Conservation (phyloP, 2,329 filamentous ascomycete genomes). For the Coleophoma crateriformis region DNA sequence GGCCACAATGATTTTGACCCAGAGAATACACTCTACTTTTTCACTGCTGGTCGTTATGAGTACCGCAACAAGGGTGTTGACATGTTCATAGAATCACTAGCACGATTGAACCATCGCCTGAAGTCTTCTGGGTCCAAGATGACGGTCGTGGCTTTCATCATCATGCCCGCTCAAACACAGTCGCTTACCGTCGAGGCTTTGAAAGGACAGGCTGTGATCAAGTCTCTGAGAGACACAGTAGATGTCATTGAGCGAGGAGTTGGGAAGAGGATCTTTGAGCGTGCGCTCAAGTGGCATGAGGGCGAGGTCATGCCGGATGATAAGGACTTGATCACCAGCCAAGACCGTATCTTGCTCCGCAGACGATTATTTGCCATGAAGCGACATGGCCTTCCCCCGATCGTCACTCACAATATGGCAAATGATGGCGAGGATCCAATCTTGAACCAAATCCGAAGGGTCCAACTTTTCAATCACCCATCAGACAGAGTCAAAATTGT, state of each 20-base stretch:
- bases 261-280: conserved; percentile 89
- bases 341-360: conserved; percentile 88
- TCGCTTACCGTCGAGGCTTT: conserved; percentile 93
- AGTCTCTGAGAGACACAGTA: conserved; percentile 88
- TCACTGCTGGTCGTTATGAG: conserved; percentile 94
- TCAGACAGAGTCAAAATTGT: conserved; percentile 94
- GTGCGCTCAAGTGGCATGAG: conserved; percentile 91
- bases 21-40: conserved; percentile 96
- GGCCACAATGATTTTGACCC: conserved; percentile 96
- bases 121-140: conserved; percentile 82
- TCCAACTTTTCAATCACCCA: conserved; percentile 95
- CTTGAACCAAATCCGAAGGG: conserved; percentile 89
- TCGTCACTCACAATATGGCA: conserved; percentile 98
- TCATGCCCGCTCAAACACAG: conserved; percentile 95
- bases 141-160: conserved; percentile 95
- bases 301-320: conserved; percentile 91
- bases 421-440: conserved; percentile 93
- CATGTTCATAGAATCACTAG: conserved; percentile 98
- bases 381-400: conserved; percentile 80
- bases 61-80: conserved; percentile 98
- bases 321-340: conserved; percentile 87
- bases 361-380: conserved; percentile 96
- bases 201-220: conserved; percentile 95
- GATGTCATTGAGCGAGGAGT: conserved; percentile 90
- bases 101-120: conserved; percentile 87